These are phyloP conservation scores for Arthrobotrys sphaeroides DNA, from an alignment of 2,329 filamentous ascomycete genomes.

Conservation along the genomic window DNA sequence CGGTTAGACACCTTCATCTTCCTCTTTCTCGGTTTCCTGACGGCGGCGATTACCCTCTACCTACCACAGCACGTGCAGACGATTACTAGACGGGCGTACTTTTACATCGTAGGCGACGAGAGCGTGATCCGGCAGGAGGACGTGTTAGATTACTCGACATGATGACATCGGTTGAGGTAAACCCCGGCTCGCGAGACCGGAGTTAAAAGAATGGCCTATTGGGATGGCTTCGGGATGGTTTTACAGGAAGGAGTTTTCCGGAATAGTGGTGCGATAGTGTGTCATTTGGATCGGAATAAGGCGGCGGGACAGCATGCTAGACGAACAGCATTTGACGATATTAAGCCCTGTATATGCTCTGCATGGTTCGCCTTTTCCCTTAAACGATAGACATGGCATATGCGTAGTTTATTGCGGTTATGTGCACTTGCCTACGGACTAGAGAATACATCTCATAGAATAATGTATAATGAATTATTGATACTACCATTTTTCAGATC, in stretches of 20 bases:
- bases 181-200: conserved; percentile 59
- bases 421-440: neutral
- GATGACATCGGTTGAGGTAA: neutral
- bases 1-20: conserved; percentile 72
- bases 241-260: conserved; percentile 58
- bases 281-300: neutral
- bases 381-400: neutral
- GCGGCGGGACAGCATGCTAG: neutral
- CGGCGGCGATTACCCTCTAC: conserved; percentile 88
- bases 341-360: neutral
- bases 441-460: conserved; percentile 8
- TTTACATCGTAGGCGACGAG: conserved; percentile 89
- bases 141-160: conserved; percentile 59
- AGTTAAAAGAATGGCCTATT: conserved; percentile 57
- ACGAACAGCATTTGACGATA: too few relatives aligned
- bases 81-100: conserved; percentile 85
- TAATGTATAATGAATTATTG: conserved; percentile 21
- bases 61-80: conserved; percentile 88
- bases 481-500: neutral
- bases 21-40: conserved; percentile 83
- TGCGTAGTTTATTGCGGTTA: neutral
- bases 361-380: neutral
- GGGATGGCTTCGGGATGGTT: neutral
- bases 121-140: conserved; percentile 63
- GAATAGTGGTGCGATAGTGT: conserved; percentile 54